phyloP scores from a whole-genome alignment of 2,329 filamentous ascomycete species.

The Ophiocordyceps australis region DNA sequence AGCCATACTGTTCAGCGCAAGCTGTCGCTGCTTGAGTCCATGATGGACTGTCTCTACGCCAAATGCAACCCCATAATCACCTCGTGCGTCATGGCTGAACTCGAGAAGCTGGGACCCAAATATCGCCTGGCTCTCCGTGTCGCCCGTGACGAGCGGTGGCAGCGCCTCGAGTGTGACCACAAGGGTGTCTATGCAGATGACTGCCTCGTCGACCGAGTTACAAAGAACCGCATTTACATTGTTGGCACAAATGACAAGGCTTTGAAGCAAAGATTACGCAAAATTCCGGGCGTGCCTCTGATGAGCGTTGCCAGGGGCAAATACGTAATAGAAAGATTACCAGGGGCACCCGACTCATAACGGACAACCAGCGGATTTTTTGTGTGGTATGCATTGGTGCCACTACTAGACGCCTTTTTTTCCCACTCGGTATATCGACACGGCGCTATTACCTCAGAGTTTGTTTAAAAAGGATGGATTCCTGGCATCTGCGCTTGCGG shows the following conservation, averaged over 20 bases:
- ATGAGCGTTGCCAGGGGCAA: conserved; percentile 76
- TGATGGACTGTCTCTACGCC: conserved; percentile 90
- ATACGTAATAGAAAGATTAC: conserved; percentile 84
- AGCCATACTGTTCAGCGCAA: conserved; percentile 84
- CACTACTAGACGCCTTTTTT: not conserved
- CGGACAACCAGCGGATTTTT: too few species aligned
- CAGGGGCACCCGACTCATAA: conserved; percentile 53
- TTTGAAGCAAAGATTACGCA: conserved; percentile 66
- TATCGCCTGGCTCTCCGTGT: conserved; percentile 76
- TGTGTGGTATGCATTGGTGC: not conserved
- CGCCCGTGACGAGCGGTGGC: conserved; percentile 78
- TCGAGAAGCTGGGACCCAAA: conserved; percentile 78
- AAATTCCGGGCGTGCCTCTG: conserved; percentile 48
- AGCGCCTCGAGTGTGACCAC: conserved; percentile 74
- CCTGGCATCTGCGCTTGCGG: too few species aligned
- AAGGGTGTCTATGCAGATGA: conserved; percentile 73
- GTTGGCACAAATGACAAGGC: conserved; percentile 65
- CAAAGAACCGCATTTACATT: conserved; percentile 61
- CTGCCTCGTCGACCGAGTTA: conserved; percentile 59
- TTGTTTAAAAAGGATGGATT: too few species aligned
- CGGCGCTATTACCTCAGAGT: too few species aligned
- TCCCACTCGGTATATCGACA: not conserved
- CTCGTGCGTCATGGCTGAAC: conserved; percentile 55
- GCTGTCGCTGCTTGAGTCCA: conserved; percentile 66
- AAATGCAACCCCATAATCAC: conserved; percentile 84